Base-by-base conservation (phyloP, 768 basidiomycete genomes). In the Pleurotus tuoliensis region DNA sequence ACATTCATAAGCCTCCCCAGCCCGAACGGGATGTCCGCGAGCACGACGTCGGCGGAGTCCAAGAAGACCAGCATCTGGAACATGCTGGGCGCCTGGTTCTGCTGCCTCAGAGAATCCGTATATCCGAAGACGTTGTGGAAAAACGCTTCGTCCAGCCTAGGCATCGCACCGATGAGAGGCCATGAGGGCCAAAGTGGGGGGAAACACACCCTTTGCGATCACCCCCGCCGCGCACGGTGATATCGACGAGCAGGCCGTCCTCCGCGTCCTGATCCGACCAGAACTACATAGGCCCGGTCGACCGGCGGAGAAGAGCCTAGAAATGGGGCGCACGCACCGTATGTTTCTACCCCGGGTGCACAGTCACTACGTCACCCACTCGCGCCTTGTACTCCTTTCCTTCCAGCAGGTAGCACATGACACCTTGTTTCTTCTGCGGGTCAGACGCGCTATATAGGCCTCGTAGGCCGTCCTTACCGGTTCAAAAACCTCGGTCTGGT, bases 71-170 rank as follows among this genome's bases (percentile, higher is more conserved):
- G 51, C 8, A 52, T 16, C 51, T 52, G 51, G 51, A 52, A 39
- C 2, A 40, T n/a, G 39, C 51, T 52, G 9, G 38, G 34, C 34
- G n/a, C 1, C 37, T 25, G 30, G 38, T 24, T 25, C n/a, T 52
- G 51, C 22, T 39, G 51, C n/a, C 51, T 41, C 39, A 52, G 38
- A 0, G 51, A 52, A 9, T 52, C 51, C 51, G 41, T 52, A 13
- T 52, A 52, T 13, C 51, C 51, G 39, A 41, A 52, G n/a, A 52
- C 20, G 38, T 52, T 52, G 22, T 52, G 51, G 51, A 52, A 41
- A 18, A 52, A 52, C 11, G 51, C 38, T 15, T 52, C 51, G 38
- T 52, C 51, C 37, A 52, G 24, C 15, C 51, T 52, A n/a, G 2
- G 30, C 7, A 8, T 0, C 30, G 8, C 30, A 2, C 8, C 41